phyloP scores from a whole-genome alignment of 2,329 filamentous ascomycete genomes.

The Fusarium sp. region DNA sequence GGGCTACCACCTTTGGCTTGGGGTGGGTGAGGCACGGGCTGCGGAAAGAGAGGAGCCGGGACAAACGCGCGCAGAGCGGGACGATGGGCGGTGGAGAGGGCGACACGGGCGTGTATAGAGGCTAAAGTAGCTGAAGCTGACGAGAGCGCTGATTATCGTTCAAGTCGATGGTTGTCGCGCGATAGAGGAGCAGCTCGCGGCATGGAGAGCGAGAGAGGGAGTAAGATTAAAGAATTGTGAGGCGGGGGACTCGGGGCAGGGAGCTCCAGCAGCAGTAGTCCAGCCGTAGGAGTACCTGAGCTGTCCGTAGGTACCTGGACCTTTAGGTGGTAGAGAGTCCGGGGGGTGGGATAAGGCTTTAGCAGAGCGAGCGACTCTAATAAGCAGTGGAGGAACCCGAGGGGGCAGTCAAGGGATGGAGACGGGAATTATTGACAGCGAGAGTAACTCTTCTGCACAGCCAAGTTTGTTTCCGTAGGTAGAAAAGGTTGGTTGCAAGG shows the following conservation, averaged over 20 bases:
- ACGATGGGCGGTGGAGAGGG: background rate
- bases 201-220: slow-evolving; percentile 33
- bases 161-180: slow-evolving; percentile 30
- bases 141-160: slow-evolving; percentile 20
- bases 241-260: slow-evolving; percentile 29
- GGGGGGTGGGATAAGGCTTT: slow-evolving; percentile 4
- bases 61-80: slow-evolving; percentile 16
- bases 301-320: background rate
- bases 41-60: slow-evolving; percentile 20
- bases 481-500: background rate
- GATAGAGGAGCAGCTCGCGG: slow-evolving; percentile 28
- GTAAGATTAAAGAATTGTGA: slow-evolving; percentile 39
- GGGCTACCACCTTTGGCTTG: slow-evolving; percentile 8
- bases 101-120: background rate
- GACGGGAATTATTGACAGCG: background rate
- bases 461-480: background rate
- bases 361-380: slow-evolving; percentile 2
- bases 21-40: slow-evolving; percentile 31
- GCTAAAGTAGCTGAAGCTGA: slow-evolving; percentile 6
- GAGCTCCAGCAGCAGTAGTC: slow-evolving; percentile 30
- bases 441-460: background rate
- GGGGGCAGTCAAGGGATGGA: background rate
- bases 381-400: slow-evolving; percentile 1
- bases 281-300: slow-evolving; percentile 1
- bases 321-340: slow-evolving; percentile 4